Evolutionary conservation across 2,329 filamentous ascomycete genomes (phyloP), one percentile per base, ranked within the genome.

Genomic region (Herpotrichia juniperi): DNA sequence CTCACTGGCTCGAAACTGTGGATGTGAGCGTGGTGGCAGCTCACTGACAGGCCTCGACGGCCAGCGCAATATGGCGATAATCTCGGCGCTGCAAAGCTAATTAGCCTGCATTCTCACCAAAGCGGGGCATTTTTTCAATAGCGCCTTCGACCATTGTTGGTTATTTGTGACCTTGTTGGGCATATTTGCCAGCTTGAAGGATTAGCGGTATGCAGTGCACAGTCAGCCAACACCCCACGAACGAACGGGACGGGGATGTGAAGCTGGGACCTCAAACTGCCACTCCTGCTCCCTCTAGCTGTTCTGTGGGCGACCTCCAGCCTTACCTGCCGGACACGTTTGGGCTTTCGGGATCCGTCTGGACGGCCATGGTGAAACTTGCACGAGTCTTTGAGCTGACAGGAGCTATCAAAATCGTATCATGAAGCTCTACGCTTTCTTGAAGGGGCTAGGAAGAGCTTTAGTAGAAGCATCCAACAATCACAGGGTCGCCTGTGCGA

Each of bases 101-200:
- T 73, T 73, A 69, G 53, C 62, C 56, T 42, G 50, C 61, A 68
- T 67, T 72, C 19, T 21, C 35, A 47, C 64, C 59, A 11, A 66
- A 69, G 65, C 61, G 67, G 66, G 62, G 59, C 57, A 48, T 56
- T 68, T 68, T 58, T 31, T 30, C 60, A 53, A 67, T 53, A 59
- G 58, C 50, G 48, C 48, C 42, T n/a, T n/a, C n/a, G n/a, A n/a
- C n/a, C n/a, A n/a, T n/a, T n/a, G n/a, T n/a, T n/a, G n/a, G n/a
- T n/a, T n/a, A n/a, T n/a, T n/a, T n/a, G n/a, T n/a, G n/a, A n/a
- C n/a, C n/a, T n/a, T n/a, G n/a, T n/a, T n/a, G n/a, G n/a, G n/a
- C 53, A 62, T 50, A 63, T 64, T 70, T 63, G 63, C 50, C 57
- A 56, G 59, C 62, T 54, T 56, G 61, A 30, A 5, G 31, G 28